Conservation (phyloP, 495 filamentous ascomycete genomes). For the Hypoxylon trugodes region DNA sequence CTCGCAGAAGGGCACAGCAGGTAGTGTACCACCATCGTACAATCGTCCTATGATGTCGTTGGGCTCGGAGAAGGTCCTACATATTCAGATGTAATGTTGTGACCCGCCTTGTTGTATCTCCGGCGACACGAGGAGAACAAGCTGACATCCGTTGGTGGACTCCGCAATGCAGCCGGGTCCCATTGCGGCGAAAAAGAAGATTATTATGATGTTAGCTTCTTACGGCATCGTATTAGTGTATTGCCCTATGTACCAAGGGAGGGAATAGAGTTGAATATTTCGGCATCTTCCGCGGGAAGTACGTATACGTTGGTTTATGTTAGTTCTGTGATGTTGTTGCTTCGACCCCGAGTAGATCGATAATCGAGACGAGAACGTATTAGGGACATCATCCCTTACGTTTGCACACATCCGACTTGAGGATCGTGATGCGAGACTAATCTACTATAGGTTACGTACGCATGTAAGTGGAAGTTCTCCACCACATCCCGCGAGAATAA, state of each 20-base stretch:
- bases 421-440: constrained; percentile 18
- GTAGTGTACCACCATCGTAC: constrained; percentile 18
- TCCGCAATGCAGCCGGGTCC: not conserved
- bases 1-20: constrained; percentile 1
- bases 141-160: constrained; percentile 26
- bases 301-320: too few species aligned
- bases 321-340: too few species aligned
- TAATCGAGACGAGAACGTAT: constrained; percentile 29
- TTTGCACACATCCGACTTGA: constrained; percentile 16
- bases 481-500: constrained; percentile 17
- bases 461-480: constrained; percentile 9
- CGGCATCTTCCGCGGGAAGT: too few species aligned
- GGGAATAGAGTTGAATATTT: too few species aligned
- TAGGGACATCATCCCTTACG: constrained; percentile 36
- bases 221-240: not conserved
- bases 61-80: not conserved
- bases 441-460: constrained; percentile 15
- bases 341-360: constrained; percentile 37
- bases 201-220: not conserved
- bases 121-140: constrained; percentile 34
- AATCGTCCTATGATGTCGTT: constrained; percentile 16
- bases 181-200: constrained; percentile 5
- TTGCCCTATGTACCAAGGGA: not conserved
- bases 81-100: constrained; percentile 17
- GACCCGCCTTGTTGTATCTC: not conserved